A percentile compares a stretch with the other conserved stretches of the same genome.
Evolutionary conservation across 2,329 filamentous ascomycete species (phyloP).

Genomic region (Botrytis aclada): DNA sequence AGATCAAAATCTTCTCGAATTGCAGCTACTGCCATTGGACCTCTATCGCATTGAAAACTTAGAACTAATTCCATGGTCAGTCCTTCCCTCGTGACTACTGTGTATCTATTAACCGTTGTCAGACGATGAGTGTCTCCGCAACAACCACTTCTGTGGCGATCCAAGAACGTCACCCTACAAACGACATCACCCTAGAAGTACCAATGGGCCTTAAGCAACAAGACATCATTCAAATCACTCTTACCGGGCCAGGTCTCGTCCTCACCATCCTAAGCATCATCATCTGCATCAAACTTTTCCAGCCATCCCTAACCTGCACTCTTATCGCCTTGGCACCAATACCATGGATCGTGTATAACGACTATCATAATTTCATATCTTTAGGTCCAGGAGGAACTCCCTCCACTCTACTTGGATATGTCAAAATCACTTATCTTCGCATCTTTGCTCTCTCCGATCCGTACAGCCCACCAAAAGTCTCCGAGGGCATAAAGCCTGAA

Average conservation of each 20-base stretch:
- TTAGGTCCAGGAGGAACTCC: constrained; percentile 81
- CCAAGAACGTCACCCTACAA: constrained; percentile 7
- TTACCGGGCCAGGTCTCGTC: constrained; percentile 33
- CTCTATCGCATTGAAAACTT: background rate
- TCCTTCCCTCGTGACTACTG: background rate
- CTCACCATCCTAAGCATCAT: constrained; percentile 54
- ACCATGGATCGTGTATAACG: constrained; percentile 55
- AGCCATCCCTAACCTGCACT: constrained; percentile 47
- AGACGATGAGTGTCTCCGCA: constrained; percentile 7
- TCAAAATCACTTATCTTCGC: constrained; percentile 69
- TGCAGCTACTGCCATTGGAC: background rate
- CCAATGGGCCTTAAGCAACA: constrained; percentile 31
- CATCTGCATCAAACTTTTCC: constrained; percentile 50
- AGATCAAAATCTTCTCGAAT: background rate
- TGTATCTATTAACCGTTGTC: background rate
- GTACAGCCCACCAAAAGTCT: constrained; percentile 55
- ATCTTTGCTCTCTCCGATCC: constrained; percentile 70
- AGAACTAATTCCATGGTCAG: background rate
- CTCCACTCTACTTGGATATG: constrained; percentile 68
- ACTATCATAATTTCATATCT: constrained; percentile 72
- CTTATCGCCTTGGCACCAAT: constrained; percentile 51
- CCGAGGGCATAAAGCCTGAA: constrained; percentile 50
- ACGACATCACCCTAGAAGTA: constrained; percentile 24
- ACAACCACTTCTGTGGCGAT: background rate
- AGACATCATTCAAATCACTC: constrained; percentile 33